A percentile compares a stretch with the other conserved stretches of the same genome.
Evolutionary conservation across 441 rosid genomes (phyloP).

Genomic region (Syzygium syzygioides): DNA sequence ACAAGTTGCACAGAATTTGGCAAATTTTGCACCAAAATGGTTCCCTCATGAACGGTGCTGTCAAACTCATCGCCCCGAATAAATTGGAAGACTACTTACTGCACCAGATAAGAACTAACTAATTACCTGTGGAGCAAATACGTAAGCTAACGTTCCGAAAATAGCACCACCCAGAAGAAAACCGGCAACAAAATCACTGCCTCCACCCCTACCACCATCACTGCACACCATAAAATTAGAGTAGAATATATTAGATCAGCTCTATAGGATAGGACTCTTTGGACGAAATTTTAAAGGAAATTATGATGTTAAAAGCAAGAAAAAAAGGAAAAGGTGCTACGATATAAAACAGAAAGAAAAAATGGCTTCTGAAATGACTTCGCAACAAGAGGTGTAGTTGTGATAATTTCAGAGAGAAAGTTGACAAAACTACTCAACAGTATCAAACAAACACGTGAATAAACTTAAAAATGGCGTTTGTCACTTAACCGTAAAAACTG

Average conservation of each 20-base stretch:
- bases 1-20: neutral
- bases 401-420: neutral
- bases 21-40: neutral
- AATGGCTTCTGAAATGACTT: neutral
- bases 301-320: neutral
- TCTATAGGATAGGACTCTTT: neutral
- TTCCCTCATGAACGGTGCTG: neutral
- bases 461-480: neutral
- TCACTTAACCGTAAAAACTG: neutral
- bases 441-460: neutral
- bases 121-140: slow-evolving; percentile 91
- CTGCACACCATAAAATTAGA: slow-evolving; percentile 19
- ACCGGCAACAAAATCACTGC: slow-evolving; percentile 82
- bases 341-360: neutral
- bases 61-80: neutral
- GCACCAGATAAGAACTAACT: neutral
- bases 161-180: slow-evolving; percentile 84
- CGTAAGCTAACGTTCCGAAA: slow-evolving; percentile 73
- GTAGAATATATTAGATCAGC: neutral
- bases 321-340: neutral
- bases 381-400: neutral
- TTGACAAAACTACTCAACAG: neutral
- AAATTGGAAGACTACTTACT: neutral
- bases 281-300: neutral
- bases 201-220: slow-evolving; percentile 48